A percentile compares a stretch with the other conserved stretches of the same genome.
Conservation (phyloP, 805 yeast genomes). For the Starmerella scarabaei region DNA sequence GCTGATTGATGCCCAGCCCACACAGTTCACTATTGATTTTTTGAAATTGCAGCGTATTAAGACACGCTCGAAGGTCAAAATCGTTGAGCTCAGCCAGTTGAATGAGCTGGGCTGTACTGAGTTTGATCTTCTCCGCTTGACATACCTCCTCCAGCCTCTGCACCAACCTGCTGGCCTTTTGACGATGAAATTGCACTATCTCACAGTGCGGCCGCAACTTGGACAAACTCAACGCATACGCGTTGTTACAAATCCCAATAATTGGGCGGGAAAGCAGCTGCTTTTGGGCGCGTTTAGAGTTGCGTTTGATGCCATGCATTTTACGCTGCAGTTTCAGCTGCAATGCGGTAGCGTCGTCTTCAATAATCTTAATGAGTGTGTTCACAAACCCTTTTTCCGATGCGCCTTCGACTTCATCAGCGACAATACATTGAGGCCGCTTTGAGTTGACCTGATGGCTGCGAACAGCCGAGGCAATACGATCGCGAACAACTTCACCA, state of each 20-base stretch:
- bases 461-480: slow-evolving; percentile 42
- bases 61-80: slow-evolving; percentile 74
- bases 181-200: slow-evolving; percentile 49
- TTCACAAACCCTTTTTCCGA: slow-evolving; percentile 39
- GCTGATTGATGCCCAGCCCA: background rate
- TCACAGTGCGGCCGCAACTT: slow-evolving; percentile 63
- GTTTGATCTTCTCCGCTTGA: slow-evolving; percentile 38
- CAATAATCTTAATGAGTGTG: slow-evolving; percentile 13
- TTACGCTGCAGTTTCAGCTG: background rate
- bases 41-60: slow-evolving; percentile 68
- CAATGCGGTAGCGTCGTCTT: slow-evolving; percentile 9
- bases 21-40: slow-evolving; percentile 8
- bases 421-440: slow-evolving; percentile 66
- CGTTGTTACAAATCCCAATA: slow-evolving; percentile 82
- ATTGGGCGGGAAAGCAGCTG: slow-evolving; percentile 56
- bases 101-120: slow-evolving; percentile 41
- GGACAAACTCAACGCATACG: slow-evolving; percentile 63
- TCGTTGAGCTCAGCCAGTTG: slow-evolving; percentile 60
- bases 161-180: slow-evolving; percentile 36
- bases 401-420: slow-evolving; percentile 84
- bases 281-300: slow-evolving; percentile 10
- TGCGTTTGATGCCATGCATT: too few relatives aligned
- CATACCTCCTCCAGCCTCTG: slow-evolving; percentile 42
- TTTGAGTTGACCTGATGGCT: slow-evolving; percentile 36
- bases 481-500: slow-evolving; percentile 28